Evolutionary conservation across 2,329 filamentous ascomycete genomes (phyloP), one percentile per base, ranked within the genome.

Genomic region (Helminthosporium solani): DNA sequence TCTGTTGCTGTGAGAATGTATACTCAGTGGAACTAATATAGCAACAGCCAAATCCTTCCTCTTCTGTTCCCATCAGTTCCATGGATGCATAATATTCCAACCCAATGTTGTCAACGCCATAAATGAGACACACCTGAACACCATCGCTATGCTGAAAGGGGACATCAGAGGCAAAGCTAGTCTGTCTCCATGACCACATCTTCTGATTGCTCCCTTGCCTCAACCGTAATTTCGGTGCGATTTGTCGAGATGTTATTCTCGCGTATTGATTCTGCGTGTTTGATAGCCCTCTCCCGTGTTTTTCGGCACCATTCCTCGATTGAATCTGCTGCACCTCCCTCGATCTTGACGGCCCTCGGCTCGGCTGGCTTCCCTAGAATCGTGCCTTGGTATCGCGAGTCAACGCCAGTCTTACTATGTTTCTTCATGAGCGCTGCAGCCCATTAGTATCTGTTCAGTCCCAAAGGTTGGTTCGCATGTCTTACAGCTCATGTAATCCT

Each of bases 401-500:
- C 90, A 61, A 95, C 90, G 52, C 87, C 88, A 1, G 87, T 88
- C 60, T 94, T 95, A 73, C 86, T 90, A 69, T 95, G 88, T 65
- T 95, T 96, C 73, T 91, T 94, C 71, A 95, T 96, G 33, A 97
- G 75, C 3, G 84, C 87, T 88, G 54, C 20, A 28, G 15, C 20
- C 23, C 20, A 50, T 60, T 44, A 61, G 50, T 28, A 38, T 64
- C 42, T 61, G 42, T 20, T 12, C 7, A 16, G 11, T 6, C 31
- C 5, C 7, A 19, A 33, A 14, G 15, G n/a, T 15, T 12, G 7
- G 15, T 5, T 15, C 1, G 21, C n/a, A 5, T 18, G 12, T 53
- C 68, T 44, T 59, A 72, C 70, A 68, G 16, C 70, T 75, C 41
- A 78, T 50, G 49, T 76, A 77, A 49, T 78, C 75, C 54, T 77